Base-by-base conservation (phyloP, 768 basidiomycete genomes). In the Tremella yokohamensis region DNA sequence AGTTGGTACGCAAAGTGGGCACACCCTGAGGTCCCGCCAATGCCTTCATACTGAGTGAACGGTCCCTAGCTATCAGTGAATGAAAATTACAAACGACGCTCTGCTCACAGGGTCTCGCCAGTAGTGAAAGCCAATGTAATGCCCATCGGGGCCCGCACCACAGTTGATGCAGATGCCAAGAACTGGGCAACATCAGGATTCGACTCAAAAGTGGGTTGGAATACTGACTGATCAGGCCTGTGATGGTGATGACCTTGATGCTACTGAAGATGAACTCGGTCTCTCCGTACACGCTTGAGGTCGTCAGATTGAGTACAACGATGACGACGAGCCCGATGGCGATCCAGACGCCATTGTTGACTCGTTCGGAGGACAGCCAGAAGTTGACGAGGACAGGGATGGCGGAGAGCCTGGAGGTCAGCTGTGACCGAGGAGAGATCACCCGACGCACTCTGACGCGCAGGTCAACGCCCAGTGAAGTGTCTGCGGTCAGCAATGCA, bases 1-100 rank as follows among this genome's bases (percentile, higher is more conserved):
- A 69, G 49, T 81, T 78, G 72, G 84, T 81, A 70, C 94, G 89
- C 8, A 81, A 85, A 70, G 96, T 90, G 0, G 93, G 85, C 15
- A n/a, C 29, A 34, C 29, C 29, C 51, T 19, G 9, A n/a, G 20
- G 29, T 12, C 13, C 22, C 15, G 18, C n/a, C 42, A 15, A 45
- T 45, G 22, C 42, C 42, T 8, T n/a, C 42, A 45, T 45, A 45
- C 22, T 45, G 42, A 4, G n/a, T 45, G n/a, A 45, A 22, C n/a
- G 42, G 42, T 18, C 42, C 42, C 29, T 34, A 11, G 29, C 6
- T 11, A 34, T 34, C 6, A 34, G 29, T 11, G 11, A 4, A 4
- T 34, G 29, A 34, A 34, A 34, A 4, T 34, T n/a, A n/a, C n/a
- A n/a, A n/a, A n/a, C n/a, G n/a, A n/a, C n/a, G n/a, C n/a, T n/a